Percentiles rank a stretch among this genome's conserved stretches.
These are phyloP conservation scores for Leccinum rimulosum DNA, from an alignment of 768 basidiomycete species.

Conservation along the genomic window DNA sequence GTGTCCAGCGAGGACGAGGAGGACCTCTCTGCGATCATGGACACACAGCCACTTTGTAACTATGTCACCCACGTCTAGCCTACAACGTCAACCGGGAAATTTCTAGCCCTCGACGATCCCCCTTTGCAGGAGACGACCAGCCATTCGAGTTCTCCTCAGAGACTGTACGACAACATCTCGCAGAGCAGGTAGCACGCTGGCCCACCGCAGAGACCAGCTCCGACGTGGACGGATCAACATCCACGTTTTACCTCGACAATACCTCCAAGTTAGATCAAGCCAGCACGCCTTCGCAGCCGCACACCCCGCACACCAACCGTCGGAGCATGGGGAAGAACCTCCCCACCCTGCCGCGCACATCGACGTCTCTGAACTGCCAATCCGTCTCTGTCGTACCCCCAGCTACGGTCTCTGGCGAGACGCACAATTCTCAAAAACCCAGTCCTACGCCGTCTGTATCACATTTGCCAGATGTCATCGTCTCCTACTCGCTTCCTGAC, in stretches of 20 bases:
- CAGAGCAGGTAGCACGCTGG: constrained; percentile 44
- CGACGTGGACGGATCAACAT: constrained; percentile 42
- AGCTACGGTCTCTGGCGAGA: background rate
- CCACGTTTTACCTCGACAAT: constrained; percentile 55
- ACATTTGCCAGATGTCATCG: constrained; percentile 25
- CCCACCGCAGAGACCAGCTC: constrained; percentile 30
- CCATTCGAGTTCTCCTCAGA: constrained; percentile 56
- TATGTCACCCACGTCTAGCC: constrained; percentile 16
- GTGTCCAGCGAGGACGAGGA: constrained; percentile 86
- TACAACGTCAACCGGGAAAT: constrained; percentile 20
- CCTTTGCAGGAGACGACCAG: constrained; percentile 57
- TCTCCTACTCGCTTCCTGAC: constrained; percentile 32
- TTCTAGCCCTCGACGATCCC: constrained; percentile 54
- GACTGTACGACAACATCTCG: constrained; percentile 59
- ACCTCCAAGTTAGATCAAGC: constrained; percentile 15
- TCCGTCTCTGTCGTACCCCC: constrained; percentile 20
- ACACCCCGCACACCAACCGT: constrained; percentile 16
- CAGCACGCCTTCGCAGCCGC: constrained; percentile 25
- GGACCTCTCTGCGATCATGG: constrained; percentile 78
- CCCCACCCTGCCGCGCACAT: constrained; percentile 45
- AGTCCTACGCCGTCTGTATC: constrained; percentile 10
- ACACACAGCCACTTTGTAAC: too few relatives aligned
- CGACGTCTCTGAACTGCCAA: constrained; percentile 38
- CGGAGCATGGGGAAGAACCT: constrained; percentile 1
- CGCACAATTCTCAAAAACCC: background rate